Conservation (phyloP, 2,329 filamentous ascomycete genomes). For the Apiospora phragmitis region DNA sequence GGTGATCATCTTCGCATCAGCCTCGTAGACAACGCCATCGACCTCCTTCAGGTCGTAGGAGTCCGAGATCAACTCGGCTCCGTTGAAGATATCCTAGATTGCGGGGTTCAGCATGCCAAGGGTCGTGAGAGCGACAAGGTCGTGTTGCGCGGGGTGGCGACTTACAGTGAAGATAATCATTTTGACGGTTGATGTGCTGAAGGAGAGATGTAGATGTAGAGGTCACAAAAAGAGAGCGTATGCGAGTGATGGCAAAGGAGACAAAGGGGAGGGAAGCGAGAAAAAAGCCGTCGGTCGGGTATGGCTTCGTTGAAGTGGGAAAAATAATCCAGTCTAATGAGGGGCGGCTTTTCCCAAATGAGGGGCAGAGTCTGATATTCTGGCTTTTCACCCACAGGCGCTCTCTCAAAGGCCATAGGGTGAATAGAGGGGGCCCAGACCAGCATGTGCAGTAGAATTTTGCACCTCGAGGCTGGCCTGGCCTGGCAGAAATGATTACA, state of each 20-base stretch:
- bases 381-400: conserved; percentile 4
- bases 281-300: not conserved
- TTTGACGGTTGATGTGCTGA: conserved; percentile 1
- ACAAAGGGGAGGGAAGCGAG: not conserved
- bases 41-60: conserved; percentile 82
- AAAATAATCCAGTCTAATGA: conserved; percentile 5
- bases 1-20: conserved; percentile 87
- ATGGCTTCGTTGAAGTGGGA: conserved; percentile 11
- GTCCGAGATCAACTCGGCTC: conserved; percentile 88
- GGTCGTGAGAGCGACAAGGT: not conserved
- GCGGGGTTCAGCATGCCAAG: conserved; percentile 13
- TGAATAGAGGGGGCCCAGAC: not conserved
- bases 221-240: conserved; percentile 1
- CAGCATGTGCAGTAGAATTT: not conserved
- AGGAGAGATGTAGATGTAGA: not conserved
- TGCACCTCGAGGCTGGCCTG: conserved; percentile 4
- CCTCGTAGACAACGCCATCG: conserved; percentile 82
- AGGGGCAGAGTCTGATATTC: conserved; percentile 9
- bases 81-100: conserved; percentile 79
- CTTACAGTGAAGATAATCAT: conserved; percentile 12
- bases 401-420: not conserved
- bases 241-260: conserved; percentile 1
- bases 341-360: conserved; percentile 5
- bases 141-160: not conserved
- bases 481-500: not conserved